These are phyloP conservation scores for Alternaria sp. DNA, from an alignment of 2,329 filamentous ascomycete genomes.

Conservation along the genomic window DNA sequence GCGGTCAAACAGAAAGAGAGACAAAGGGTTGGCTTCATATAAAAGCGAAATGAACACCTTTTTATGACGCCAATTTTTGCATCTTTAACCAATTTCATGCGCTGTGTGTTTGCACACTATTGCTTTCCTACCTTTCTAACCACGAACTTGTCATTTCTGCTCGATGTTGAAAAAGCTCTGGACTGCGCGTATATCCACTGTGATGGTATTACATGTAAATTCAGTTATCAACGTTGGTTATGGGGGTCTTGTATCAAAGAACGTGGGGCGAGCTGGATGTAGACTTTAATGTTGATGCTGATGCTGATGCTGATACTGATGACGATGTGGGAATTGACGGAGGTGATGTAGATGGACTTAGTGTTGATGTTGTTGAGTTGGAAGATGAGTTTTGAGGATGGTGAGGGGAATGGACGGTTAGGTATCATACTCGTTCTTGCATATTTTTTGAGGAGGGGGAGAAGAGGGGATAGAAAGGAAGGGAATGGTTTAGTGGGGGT, in stretches of 20 bases:
- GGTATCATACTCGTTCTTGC: too few relatives aligned
- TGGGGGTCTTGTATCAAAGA: too few relatives aligned
- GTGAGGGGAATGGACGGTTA: too few relatives aligned
- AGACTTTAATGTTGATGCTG: not conserved
- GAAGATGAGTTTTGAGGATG: too few relatives aligned
- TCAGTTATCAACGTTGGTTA: not conserved
- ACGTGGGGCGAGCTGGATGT: too few relatives aligned
- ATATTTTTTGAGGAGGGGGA: not conserved
- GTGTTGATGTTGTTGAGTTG: too few relatives aligned
- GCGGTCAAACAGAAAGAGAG: slow-evolving; percentile 6
- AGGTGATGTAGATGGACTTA: not conserved
- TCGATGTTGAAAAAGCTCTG: not conserved
- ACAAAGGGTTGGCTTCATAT: slow-evolving; percentile 8
- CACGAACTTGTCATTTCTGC: not conserved
- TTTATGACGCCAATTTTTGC: slow-evolving; percentile 9
- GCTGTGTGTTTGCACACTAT: not conserved
- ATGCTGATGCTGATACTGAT: not conserved
- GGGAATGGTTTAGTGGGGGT: not conserved
- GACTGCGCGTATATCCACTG: not conserved
- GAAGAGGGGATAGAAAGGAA: not conserved
- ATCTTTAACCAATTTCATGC: too few relatives aligned
- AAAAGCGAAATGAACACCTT: slow-evolving; percentile 29
- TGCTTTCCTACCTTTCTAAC: not conserved
- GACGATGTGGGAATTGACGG: not conserved
- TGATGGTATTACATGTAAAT: not conserved